Evolutionary conservation across 805 yeast species (phyloP).

Genomic region (Metschnikowia arizonensis): DNA sequence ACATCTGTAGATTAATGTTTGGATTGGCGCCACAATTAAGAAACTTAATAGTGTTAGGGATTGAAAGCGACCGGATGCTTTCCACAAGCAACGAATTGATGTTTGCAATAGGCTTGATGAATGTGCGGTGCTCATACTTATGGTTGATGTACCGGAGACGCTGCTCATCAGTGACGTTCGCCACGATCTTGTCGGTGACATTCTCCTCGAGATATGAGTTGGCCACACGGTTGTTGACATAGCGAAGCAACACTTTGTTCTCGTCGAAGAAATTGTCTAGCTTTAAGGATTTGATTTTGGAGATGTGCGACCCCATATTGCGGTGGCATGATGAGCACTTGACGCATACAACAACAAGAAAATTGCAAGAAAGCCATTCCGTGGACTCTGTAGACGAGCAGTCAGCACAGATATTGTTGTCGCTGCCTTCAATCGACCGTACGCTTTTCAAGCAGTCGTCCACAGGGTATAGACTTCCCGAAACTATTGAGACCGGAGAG

Average conservation of each 20-base stretch:
- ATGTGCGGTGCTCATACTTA: constrained; percentile 60
- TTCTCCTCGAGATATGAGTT: constrained; percentile 60
- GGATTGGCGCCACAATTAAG: constrained; percentile 48
- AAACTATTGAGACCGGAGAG: constrained; percentile 34
- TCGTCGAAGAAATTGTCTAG: constrained; percentile 69
- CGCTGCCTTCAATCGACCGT: constrained; percentile 39
- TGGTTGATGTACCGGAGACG: constrained; percentile 57
- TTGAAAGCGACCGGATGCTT: constrained; percentile 49
- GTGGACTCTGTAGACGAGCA: constrained; percentile 63
- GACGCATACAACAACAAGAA: constrained; percentile 70
- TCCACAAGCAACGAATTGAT: constrained; percentile 42
- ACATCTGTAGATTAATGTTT: constrained; percentile 36
- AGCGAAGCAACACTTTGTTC: constrained; percentile 47
- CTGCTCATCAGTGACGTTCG: constrained; percentile 39
- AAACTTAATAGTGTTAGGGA: constrained; percentile 39
- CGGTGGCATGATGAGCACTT: constrained; percentile 88
- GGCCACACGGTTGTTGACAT: constrained; percentile 49
- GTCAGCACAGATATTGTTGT: constrained; percentile 71
- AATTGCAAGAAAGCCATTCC: constrained; percentile 84
- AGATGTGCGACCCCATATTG: constrained; percentile 75
- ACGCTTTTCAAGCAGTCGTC: constrained; percentile 35
- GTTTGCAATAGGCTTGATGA: constrained; percentile 23
- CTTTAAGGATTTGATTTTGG: constrained; percentile 74
- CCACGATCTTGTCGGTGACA: constrained; percentile 21
- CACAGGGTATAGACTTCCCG: constrained; percentile 18